phyloP scores from a whole-genome alignment of 1,284 basidiomycete genomes.

The Boletellus deceptivus region DNA sequence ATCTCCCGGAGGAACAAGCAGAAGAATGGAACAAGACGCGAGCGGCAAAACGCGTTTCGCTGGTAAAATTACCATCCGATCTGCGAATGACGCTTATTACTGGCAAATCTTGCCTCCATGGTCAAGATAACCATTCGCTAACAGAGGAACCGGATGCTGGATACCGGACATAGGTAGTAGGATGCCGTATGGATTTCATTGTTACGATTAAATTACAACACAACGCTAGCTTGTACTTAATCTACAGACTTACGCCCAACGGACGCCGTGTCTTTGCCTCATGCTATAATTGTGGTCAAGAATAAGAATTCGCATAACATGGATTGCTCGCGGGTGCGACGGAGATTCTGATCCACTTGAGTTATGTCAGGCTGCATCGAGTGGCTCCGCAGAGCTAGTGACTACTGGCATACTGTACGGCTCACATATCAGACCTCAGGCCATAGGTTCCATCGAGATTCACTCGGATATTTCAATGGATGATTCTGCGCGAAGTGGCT shows the following conservation, averaged over 20 bases:
- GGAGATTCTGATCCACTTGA: not conserved
- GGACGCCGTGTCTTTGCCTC: too few relatives aligned
- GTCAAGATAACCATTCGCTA: conserved; percentile 5
- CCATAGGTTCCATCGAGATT: too few relatives aligned
- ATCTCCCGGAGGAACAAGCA: conserved; percentile 59
- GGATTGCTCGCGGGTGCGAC: not conserved
- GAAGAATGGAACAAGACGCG: conserved; percentile 85
- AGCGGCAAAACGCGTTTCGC: conserved; percentile 78
- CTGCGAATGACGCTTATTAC: conserved; percentile 40
- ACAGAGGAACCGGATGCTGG: conserved; percentile 9
- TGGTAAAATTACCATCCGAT: conserved; percentile 67
- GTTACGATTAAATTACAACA: conserved; percentile 3
- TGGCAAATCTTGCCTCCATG: conserved; percentile 17
- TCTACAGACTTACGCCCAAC: conserved; percentile 3
- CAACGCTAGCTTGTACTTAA: conserved; percentile 5
- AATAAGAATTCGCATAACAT: not conserved
- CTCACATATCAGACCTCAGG: too few relatives aligned
- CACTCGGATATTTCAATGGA: too few relatives aligned
- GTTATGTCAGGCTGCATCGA: too few relatives aligned
- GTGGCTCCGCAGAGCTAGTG: too few relatives aligned
- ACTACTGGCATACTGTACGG: too few relatives aligned
- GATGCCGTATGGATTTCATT: conserved; percentile 5
- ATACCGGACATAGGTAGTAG: conserved; percentile 8
- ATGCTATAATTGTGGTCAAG: too few relatives aligned
- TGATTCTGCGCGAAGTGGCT: too few relatives aligned